Conservation (phyloP, 768 basidiomycete genomes). For the Lyophyllum atratum region DNA sequence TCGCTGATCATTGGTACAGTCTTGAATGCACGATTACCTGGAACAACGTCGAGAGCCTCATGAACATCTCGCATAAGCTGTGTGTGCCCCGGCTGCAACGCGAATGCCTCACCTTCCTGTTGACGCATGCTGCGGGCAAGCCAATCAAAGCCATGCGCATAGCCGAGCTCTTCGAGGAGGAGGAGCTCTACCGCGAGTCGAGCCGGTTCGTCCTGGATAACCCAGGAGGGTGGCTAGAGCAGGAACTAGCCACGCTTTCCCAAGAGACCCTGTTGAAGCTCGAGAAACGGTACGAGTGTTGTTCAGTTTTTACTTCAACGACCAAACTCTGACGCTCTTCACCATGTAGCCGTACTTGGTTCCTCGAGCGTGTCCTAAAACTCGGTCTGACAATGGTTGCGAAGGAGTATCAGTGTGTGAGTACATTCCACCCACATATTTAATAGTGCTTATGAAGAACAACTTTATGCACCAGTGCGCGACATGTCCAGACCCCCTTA, state of each 20-base stretch:
- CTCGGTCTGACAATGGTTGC: slow-evolving; percentile 82
- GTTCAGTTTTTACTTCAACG: not conserved
- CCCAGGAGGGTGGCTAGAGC: slow-evolving; percentile 81
- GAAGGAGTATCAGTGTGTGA: slow-evolving; percentile 95
- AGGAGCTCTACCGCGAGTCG: slow-evolving; percentile 87
- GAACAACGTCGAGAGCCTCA: slow-evolving; percentile 91
- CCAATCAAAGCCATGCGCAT: slow-evolving; percentile 94
- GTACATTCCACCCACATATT: slow-evolving; percentile 22
- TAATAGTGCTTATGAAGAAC: not conserved
- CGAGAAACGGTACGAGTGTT: slow-evolving; percentile 69
- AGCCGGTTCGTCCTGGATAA: slow-evolving; percentile 93
- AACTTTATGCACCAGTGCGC: slow-evolving; percentile 52
- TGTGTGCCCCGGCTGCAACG: slow-evolving; percentile 80
- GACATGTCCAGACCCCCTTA: slow-evolving; percentile 78
- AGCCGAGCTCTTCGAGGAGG: slow-evolving; percentile 88
- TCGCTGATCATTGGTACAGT: slow-evolving; percentile 33
- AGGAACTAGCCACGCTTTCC: slow-evolving; percentile 80
- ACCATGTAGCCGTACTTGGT: slow-evolving; percentile 81
- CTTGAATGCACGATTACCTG: slow-evolving; percentile 92
- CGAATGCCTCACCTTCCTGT: slow-evolving; percentile 83
- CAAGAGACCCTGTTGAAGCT: slow-evolving; percentile 85
- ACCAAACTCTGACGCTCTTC: not conserved
- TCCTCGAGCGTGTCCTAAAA: slow-evolving; percentile 91
- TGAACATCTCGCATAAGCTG: slow-evolving; percentile 90
- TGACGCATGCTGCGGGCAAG: slow-evolving; percentile 89